Base-by-base conservation (phyloP, 768 basidiomycete species). In the Tylopilus vinaceipallidus region DNA sequence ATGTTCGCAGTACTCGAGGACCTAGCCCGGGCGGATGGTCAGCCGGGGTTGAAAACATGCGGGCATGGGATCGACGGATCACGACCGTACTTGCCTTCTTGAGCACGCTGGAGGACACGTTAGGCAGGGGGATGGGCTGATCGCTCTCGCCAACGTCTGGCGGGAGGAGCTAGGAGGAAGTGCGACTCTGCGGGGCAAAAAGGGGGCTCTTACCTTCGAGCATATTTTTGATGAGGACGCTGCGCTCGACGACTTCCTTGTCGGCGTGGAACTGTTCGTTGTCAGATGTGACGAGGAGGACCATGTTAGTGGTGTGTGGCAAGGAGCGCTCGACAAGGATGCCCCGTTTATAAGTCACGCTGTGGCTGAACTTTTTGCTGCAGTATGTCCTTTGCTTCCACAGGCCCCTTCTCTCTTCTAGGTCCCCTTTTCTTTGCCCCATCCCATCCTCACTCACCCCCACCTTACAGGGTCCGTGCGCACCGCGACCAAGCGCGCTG, bases 221-320 rank as follows among this genome's bases (percentile, higher is more conserved):
- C 97, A 99, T 98, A 78, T 97, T 95, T 80, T 95, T 97, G 73
- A 99, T 97, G 61, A 99, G 82, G 10, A 95, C 93, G 55, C 84
- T 88, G 69, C 97, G 90, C 75, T 95, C 91, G 48, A 92, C 92
- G 49, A 99, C 91, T 49, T 94, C 90, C 71, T 86, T 91, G 67
- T 98, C 94, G 56, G 95, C 89, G 45, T 80, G 78, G 75, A 95
- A 99, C 55, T 87, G 83, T 72, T 98, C 97, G 59, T 91, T 93
- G 71, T 99, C 97, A 39, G 95, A 98, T 33, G 92, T 95, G 66
- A 86, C 82, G 73, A 95, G 88, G 61, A 84, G 81, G 66, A 92
- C 87, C 86, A 91, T 91, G 65, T 54, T 74, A 36, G 34, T 17
- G 49, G 36, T 36, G 17, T 39, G 39, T 48, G 56, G 35, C 35